Conservation (phyloP, 2,329 filamentous ascomycete species). For the Cladorrhinum sp. region DNA sequence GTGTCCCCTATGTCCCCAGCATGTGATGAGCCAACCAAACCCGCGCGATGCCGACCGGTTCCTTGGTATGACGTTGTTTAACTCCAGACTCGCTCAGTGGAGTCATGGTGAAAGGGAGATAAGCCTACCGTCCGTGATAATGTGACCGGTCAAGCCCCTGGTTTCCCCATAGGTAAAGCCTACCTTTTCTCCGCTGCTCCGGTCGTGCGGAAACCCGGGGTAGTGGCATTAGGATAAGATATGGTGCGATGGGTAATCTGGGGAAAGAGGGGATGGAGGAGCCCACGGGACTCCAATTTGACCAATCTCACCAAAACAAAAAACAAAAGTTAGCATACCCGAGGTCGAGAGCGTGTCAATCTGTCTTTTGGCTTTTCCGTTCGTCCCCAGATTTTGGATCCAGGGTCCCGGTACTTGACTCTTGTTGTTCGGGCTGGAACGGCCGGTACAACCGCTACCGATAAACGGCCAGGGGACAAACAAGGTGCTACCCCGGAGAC, state of each 20-base stretch:
- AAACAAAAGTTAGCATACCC: background rate
- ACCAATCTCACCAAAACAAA: background rate
- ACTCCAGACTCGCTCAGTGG: background rate
- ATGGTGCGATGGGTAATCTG: background rate
- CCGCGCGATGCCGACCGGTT: background rate
- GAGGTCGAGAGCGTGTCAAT: background rate
- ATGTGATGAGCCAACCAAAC: background rate
- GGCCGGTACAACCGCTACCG: background rate
- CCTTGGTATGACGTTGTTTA: background rate
- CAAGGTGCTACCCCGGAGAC: background rate
- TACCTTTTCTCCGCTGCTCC: background rate
- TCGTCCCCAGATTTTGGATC: background rate
- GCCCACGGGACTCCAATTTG: background rate
- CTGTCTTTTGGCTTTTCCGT: background rate
- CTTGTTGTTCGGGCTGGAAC: background rate
- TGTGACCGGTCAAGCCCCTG: background rate
- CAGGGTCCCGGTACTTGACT: background rate
- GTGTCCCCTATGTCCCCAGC: too few species aligned
- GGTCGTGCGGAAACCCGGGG: constrained; percentile 5
- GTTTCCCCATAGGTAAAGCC: background rate
- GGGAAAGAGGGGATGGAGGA: background rate
- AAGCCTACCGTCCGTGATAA: background rate
- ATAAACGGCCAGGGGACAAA: background rate
- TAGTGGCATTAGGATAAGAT: background rate
- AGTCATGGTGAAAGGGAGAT: background rate